These are phyloP conservation scores for Telfairia occidentalis DNA, from an alignment of 331 rosid species.

Conservation along the genomic window DNA sequence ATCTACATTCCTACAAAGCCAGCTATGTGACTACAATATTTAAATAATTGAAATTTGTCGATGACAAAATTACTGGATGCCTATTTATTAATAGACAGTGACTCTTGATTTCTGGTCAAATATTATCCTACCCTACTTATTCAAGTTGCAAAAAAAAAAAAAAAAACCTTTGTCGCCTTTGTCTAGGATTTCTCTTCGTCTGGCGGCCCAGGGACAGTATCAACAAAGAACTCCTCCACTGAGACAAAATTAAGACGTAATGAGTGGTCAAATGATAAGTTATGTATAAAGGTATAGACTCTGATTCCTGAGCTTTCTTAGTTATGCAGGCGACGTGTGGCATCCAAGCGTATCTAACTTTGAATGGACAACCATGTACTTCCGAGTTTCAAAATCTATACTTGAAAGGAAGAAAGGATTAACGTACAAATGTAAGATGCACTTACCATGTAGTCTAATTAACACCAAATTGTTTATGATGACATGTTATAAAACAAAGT, in stretches of 20 bases:
- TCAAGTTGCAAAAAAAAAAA: conserved; percentile 25
- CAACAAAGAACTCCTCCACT: conserved; percentile 97
- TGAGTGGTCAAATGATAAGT: background rate
- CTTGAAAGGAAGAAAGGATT: background rate
- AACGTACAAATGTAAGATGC: background rate
- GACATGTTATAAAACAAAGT: background rate
- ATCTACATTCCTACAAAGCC: conserved; percentile 9
- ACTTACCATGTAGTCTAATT: background rate
- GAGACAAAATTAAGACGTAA: conserved; percentile 25
- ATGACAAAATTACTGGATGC: conserved; percentile 11
- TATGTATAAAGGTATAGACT: background rate
- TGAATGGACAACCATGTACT: background rate
- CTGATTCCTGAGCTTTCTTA: background rate
- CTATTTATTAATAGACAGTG: background rate
- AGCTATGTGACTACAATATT: conserved; percentile 2
- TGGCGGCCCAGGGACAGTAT: conserved; percentile 68
- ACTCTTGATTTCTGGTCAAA: conserved; percentile 2
- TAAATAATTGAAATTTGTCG: background rate
- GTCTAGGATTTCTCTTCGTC: conserved; percentile 72
- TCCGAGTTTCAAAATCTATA: background rate
- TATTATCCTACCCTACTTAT: conserved; percentile 21
- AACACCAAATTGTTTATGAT: background rate
- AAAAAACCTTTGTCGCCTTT: conserved; percentile 26
- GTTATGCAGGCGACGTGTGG: background rate
- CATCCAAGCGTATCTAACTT: background rate